Percentiles rank a stretch among this genome's conserved stretches.
These are phyloP conservation scores for Saccharum spontaneum DNA, from an alignment of 176 grass and related monocot species.

Conservation along the genomic window DNA sequence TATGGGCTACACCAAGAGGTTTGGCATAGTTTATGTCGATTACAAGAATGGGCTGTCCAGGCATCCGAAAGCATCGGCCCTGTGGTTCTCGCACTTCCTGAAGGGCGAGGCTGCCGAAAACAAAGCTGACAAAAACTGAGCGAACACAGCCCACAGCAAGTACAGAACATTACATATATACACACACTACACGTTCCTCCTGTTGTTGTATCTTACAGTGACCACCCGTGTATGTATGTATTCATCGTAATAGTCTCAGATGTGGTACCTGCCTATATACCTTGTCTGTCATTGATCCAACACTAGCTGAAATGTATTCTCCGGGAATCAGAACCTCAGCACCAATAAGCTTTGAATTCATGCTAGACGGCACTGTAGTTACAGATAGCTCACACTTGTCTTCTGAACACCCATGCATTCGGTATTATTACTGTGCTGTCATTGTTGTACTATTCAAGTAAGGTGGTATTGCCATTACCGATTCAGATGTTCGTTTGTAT, in stretches of 20 bases:
- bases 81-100: conserved; percentile 72
- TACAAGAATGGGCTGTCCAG: conserved; percentile 72
- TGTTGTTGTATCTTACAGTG: conserved; percentile 33
- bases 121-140: conserved; percentile 27
- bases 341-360: conserved; percentile 13
- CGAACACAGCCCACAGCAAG: conserved; percentile 8
- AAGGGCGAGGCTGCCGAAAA: conserved; percentile 35
- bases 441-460: conserved; percentile 8
- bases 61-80: conserved; percentile 64
- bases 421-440: background rate
- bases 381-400: background rate
- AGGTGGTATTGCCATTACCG: background rate
- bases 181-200: background rate
- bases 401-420: background rate
- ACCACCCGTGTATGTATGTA: conserved; percentile 6
- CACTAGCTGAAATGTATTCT: background rate
- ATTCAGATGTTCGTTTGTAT: background rate
- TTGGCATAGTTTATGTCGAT: conserved; percentile 76
- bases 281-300: background rate
- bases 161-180: conserved; percentile 28
- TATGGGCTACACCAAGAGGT: conserved; percentile 79
- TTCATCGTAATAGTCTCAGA: conserved; percentile 9
- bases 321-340: background rate
- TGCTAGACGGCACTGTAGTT: background rate
- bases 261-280: background rate